phyloP scores from a whole-genome alignment of 257 asterid species.

The Primulina tabacum region DNA sequence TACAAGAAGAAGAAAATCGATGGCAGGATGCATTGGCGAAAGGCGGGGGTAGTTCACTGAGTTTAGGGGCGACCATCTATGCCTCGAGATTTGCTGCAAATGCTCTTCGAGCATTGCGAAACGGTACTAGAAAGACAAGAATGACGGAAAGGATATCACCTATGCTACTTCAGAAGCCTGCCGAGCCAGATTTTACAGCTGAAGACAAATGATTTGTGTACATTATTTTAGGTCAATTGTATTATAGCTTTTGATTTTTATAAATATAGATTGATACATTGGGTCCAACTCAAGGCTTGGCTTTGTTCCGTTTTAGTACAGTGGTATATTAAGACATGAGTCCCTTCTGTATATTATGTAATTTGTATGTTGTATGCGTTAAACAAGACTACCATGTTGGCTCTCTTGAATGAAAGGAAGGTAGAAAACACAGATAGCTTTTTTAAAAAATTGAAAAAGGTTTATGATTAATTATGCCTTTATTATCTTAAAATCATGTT shows the following conservation, averaged over 20 bases:
- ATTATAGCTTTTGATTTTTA: slow-evolving; percentile 21
- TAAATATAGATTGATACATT: not conserved
- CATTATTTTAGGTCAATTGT: slow-evolving; percentile 29
- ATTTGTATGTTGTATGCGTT: not conserved
- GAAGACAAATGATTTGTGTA: slow-evolving; percentile 44
- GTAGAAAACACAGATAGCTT: no score
- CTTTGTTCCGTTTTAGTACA: slow-evolving; percentile 6
- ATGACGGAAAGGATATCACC: slow-evolving; percentile 71
- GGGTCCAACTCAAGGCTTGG: not conserved
- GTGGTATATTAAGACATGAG: not conserved
- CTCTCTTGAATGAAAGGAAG: not conserved
- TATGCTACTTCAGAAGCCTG: slow-evolving; percentile 81
- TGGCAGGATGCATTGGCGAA: slow-evolving; percentile 73
- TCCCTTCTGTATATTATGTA: slow-evolving; percentile 21
- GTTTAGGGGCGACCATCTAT: slow-evolving; percentile 85
- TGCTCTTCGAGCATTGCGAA: slow-evolving; percentile 64
- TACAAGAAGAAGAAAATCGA: slow-evolving; percentile 68
- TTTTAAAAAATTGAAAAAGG: no score
- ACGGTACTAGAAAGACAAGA: slow-evolving; percentile 55
- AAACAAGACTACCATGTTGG: not conserved
- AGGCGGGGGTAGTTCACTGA: slow-evolving; percentile 61
- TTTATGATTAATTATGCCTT: no score
- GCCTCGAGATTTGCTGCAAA: slow-evolving; percentile 94
- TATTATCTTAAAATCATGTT: no score
- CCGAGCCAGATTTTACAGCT: slow-evolving; percentile 86